A percentile compares a stretch with the other conserved stretches of the same genome.
Evolutionary conservation across 345 rosid species (phyloP).

Genomic region (Microcos paniculata): DNA sequence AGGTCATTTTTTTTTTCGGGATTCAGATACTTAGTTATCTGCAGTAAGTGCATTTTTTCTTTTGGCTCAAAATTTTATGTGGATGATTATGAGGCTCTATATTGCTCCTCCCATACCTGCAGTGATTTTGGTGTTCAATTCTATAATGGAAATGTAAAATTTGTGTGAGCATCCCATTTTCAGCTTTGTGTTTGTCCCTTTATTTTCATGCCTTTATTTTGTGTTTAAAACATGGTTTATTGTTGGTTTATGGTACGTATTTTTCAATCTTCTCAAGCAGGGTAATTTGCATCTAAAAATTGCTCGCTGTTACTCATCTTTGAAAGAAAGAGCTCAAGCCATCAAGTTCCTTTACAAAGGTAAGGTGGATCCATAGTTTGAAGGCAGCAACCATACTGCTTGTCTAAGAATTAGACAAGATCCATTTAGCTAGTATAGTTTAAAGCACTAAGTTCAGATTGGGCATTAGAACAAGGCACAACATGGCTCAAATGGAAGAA

Average conservation of each 20-base stretch:
- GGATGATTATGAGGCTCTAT: not conserved
- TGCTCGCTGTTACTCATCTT: constrained; percentile 64
- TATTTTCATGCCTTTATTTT: not conserved
- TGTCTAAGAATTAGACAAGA: no score
- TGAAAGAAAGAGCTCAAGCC: constrained; percentile 64
- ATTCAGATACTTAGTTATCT: not conserved
- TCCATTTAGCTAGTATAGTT: no score
- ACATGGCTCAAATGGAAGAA: no score
- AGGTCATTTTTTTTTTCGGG: not conserved
- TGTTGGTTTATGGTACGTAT: not conserved
- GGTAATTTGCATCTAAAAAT: constrained; percentile 56
- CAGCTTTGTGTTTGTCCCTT: not conserved
- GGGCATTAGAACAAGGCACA: no score
- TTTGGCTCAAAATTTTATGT: not conserved
- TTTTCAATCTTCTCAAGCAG: constrained; percentile 25
- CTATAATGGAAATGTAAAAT: not conserved
- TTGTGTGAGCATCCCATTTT: not conserved
- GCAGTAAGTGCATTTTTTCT: not conserved
- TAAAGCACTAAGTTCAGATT: no score
- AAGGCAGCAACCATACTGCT: not conserved
- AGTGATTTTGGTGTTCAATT: not conserved
- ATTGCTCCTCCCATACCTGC: not conserved
- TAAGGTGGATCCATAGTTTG: constrained; percentile 15
- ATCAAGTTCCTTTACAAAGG: constrained; percentile 68
- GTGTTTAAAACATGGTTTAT: not conserved